Conservation (phyloP, 1,284 basidiomycete species). For the Clitocybe nebularis region DNA sequence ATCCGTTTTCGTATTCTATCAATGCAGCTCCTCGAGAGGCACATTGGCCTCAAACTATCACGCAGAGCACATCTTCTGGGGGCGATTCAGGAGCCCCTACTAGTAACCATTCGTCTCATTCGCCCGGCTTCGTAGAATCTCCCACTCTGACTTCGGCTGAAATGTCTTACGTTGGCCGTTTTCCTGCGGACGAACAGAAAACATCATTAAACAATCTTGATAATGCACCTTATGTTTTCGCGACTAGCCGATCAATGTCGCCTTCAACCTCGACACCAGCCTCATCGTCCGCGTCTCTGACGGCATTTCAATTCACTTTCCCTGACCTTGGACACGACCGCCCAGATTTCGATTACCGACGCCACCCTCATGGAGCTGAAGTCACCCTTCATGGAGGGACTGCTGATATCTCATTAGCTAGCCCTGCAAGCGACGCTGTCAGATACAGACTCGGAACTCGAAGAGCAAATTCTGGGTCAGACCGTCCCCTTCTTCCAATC, state of each 20-base stretch:
- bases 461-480: constrained; percentile 46
- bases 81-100: constrained; percentile 39
- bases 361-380: constrained; percentile 50
- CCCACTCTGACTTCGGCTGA: constrained; percentile 57
- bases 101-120: constrained; percentile 42
- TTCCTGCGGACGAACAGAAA: constrained; percentile 61
- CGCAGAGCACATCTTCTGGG: constrained; percentile 39
- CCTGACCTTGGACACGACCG: constrained; percentile 55
- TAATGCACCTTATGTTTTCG: constrained; percentile 59
- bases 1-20: constrained; percentile 50
- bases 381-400: constrained; percentile 68
- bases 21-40: constrained; percentile 47
- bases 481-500: constrained; percentile 46
- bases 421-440: constrained; percentile 47
- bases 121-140: constrained; percentile 53
- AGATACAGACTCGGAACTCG: constrained; percentile 54
- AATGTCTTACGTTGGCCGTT: constrained; percentile 49
- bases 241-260: constrained; percentile 69
- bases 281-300: constrained; percentile 59
- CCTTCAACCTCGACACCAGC: constrained; percentile 63
- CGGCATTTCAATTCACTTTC: constrained; percentile 64
- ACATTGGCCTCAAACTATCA: constrained; percentile 45
- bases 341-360: constrained; percentile 61
- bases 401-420: constrained; percentile 60
- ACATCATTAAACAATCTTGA: constrained; percentile 50